phyloP scores from a whole-genome alignment of 768 basidiomycete species.

The Auriculariales sp. region DNA sequence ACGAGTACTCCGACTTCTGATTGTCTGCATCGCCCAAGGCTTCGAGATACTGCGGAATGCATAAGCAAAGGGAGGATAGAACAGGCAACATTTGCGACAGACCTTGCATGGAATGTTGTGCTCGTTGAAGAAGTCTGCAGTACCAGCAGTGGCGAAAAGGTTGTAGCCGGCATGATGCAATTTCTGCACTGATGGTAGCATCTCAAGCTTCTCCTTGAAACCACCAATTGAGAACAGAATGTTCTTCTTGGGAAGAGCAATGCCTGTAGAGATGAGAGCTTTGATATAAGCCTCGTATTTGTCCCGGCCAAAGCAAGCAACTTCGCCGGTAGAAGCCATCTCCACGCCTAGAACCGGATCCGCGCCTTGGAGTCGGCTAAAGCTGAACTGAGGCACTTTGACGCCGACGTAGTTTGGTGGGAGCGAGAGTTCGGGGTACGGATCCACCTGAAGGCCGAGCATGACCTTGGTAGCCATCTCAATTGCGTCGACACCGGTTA shows the following conservation, averaged over 20 bases:
- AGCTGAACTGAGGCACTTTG: constrained; percentile 99
- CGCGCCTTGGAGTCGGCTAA: constrained; percentile 89
- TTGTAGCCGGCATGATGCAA: constrained; percentile 87
- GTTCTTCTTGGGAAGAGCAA: constrained; percentile 91
- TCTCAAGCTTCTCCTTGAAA: constrained; percentile 93
- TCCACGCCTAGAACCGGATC: constrained; percentile 97
- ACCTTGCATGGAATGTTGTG: constrained; percentile 95
- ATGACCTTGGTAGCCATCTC: constrained; percentile 99
- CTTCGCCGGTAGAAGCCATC: constrained; percentile 99
- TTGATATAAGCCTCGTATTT: constrained; percentile 99
- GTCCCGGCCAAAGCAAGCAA: constrained; percentile 94
- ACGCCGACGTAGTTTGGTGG: constrained; percentile 93
- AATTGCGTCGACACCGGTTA: constrained; percentile 93
- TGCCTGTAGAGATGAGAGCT: constrained; percentile 91
- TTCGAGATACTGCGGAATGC: constrained; percentile 62
- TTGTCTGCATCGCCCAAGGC: constrained; percentile 61
- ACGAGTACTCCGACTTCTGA: constrained; percentile 94
- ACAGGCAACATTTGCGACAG: constrained; percentile 7
- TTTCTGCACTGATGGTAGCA: constrained; percentile 90
- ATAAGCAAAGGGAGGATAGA: neutral
- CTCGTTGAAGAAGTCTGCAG: constrained; percentile 93
- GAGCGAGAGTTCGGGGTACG: constrained; percentile 80
- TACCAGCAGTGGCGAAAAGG: constrained; percentile 93
- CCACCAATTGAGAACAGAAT: constrained; percentile 94
- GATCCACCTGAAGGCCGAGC: constrained; percentile 76